Evolutionary conservation across 2,329 filamentous ascomycete genomes (phyloP).

Genomic region (Arthrobotrys pseudoclavata): DNA sequence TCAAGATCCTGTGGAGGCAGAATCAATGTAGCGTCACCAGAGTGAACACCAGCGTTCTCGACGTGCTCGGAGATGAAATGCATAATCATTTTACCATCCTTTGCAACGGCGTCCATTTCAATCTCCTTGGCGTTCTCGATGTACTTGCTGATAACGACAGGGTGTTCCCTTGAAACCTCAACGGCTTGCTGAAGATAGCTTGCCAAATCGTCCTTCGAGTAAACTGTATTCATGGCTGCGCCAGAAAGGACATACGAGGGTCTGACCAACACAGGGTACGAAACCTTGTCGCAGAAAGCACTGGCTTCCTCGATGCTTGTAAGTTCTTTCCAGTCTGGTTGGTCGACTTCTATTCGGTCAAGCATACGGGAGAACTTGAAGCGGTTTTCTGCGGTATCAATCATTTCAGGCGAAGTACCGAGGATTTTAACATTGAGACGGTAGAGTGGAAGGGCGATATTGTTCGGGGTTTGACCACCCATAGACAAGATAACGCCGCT

Average conservation of each 20-base stretch:
- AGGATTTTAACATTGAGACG: conserved; percentile 91
- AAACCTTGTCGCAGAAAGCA: conserved; percentile 86
- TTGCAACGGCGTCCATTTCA: conserved; percentile 98
- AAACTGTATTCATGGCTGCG: conserved; percentile 99
- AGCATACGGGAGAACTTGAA: conserved; percentile 99
- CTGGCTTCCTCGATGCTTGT: conserved; percentile 93
- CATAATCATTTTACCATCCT: conserved; percentile 87
- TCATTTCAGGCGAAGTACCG: conserved; percentile 98
- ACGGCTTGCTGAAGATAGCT: conserved; percentile 89
- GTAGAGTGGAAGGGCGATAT: conserved; percentile 91
- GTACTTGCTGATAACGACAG: conserved; percentile 99
- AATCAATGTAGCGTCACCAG: conserved; percentile 95
- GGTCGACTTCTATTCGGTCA: conserved; percentile 92
- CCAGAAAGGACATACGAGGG: conserved; percentile 97
- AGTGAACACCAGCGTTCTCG: conserved; percentile 98
- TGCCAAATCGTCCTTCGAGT: conserved; percentile 92
- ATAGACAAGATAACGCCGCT: conserved; percentile 92
- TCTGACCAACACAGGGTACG: conserved; percentile 92
- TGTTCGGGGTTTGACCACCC: conserved; percentile 98
- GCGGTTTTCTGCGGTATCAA: conserved; percentile 95
- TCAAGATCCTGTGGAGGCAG: conserved; percentile 94
- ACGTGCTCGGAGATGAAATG: conserved; percentile 99
- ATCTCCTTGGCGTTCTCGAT: conserved; percentile 99
- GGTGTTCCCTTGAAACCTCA: conserved; percentile 93
- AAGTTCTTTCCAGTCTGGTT: conserved; percentile 97